Evolutionary conservation across 1,284 basidiomycete species (phyloP).

Genomic region (Ustilago esculenta): DNA sequence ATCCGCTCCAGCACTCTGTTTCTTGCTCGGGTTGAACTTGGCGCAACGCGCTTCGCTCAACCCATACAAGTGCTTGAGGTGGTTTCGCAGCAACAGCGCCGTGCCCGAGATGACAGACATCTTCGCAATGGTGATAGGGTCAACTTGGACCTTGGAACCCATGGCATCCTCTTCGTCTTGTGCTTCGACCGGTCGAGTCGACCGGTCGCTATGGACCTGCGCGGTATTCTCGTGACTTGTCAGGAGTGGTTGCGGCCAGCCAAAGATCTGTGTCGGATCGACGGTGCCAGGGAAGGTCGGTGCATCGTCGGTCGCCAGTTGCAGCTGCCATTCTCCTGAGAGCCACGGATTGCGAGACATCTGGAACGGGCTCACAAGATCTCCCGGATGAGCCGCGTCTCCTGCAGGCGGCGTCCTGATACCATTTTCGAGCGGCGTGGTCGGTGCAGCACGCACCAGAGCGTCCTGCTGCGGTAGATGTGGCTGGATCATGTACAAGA

Average conservation of each 20-base stretch:
- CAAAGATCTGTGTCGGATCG: slow-evolving; percentile 23
- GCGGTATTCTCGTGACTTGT: background rate
- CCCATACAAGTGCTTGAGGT: slow-evolving; percentile 58
- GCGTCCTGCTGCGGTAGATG: slow-evolving; percentile 37
- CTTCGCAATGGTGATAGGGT: slow-evolving; percentile 31
- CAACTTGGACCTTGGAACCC: slow-evolving; percentile 12
- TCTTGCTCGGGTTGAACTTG: slow-evolving; percentile 55
- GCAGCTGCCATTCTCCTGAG: slow-evolving; percentile 39
- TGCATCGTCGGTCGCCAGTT: slow-evolving; percentile 15
- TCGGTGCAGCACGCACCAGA: background rate
- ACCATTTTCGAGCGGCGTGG: slow-evolving; percentile 3
- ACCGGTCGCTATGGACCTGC: background rate
- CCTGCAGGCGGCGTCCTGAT: slow-evolving; percentile 22
- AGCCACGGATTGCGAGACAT: slow-evolving; percentile 40
- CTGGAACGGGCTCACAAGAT: slow-evolving; percentile 30
- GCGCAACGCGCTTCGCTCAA: slow-evolving; percentile 53
- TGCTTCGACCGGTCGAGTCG: slow-evolving; percentile 2
- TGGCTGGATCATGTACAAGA: slow-evolving; percentile 68
- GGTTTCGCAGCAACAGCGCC: slow-evolving; percentile 51
- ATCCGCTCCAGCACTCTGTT: slow-evolving; percentile 52
- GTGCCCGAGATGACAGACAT: slow-evolving; percentile 52
- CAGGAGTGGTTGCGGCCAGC: background rate
- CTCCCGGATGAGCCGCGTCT: background rate
- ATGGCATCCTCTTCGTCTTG: slow-evolving; percentile 13
- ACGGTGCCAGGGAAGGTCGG: slow-evolving; percentile 17